Percentiles rank a stretch among this genome's conserved stretches.
Evolutionary conservation across 2,329 filamentous ascomycete species (phyloP).

Genomic region (Raffaelea albimanens): DNA sequence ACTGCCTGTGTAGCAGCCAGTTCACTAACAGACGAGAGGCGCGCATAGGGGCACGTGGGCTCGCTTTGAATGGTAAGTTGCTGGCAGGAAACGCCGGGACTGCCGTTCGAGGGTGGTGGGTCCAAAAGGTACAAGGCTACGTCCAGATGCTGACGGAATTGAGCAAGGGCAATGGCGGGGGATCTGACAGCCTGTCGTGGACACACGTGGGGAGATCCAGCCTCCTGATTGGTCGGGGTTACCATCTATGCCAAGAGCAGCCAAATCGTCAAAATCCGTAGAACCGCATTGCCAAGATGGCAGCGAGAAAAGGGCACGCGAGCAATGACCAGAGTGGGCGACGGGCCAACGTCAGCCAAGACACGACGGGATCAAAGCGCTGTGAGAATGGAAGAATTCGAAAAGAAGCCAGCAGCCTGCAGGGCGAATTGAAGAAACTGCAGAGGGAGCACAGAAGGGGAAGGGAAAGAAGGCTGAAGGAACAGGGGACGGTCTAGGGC

Average conservation of each 20-base stretch:
- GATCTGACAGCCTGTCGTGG: conserved; percentile 5
- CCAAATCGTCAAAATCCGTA: conserved; percentile 1
- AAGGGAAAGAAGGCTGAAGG: too few species aligned
- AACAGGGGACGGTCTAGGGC: too few species aligned
- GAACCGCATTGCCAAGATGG: background rate
- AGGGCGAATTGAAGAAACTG: too few species aligned
- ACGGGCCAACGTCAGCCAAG: too few species aligned
- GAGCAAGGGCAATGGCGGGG: background rate
- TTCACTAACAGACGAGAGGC: too few species aligned
- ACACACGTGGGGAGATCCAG: conserved; percentile 12
- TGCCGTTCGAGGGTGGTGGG: background rate
- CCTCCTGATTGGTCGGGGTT: conserved; percentile 5
- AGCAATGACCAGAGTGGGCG: background rate
- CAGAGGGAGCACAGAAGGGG: too few species aligned
- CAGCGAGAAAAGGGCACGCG: background rate
- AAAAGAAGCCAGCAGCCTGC: too few species aligned
- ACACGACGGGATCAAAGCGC: too few species aligned
- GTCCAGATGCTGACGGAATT: background rate
- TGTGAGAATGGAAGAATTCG: too few species aligned
- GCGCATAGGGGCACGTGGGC: background rate
- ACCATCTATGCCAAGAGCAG: conserved; percentile 3
- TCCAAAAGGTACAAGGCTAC: conserved; percentile 1
- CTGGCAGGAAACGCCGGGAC: background rate
- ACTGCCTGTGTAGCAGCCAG: too few species aligned
- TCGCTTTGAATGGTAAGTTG: background rate